A percentile compares a stretch with the other conserved stretches of the same genome.
phyloP scores from a whole-genome alignment of 768 basidiomycete genomes.

The Dendrothele bispora region DNA sequence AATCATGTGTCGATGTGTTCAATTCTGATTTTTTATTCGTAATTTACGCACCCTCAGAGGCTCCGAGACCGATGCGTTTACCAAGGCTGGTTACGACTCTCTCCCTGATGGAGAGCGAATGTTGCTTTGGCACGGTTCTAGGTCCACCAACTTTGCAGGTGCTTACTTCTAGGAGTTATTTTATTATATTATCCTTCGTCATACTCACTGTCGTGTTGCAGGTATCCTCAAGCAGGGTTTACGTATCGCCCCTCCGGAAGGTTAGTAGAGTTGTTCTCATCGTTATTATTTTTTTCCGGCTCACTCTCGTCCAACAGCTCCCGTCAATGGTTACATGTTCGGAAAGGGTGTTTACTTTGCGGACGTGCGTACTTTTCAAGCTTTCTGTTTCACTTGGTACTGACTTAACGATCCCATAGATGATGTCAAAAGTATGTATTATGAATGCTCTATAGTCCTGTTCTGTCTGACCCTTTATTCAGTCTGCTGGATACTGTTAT shows the following conservation, averaged over 20 bases:
- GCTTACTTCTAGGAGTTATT: constrained; percentile 2
- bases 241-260: constrained; percentile 66
- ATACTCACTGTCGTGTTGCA: constrained; percentile 10
- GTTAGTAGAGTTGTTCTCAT: constrained; percentile 22
- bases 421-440: constrained; percentile 57
- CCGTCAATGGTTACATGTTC: constrained; percentile 63
- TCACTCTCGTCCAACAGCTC: constrained; percentile 30
- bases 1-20: not conserved
- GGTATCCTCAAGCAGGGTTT: constrained; percentile 63
- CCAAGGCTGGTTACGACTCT: constrained; percentile 42
- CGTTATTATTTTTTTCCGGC: not conserved
- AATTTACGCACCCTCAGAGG: constrained; percentile 14
- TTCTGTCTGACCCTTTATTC: not conserved
- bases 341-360: constrained; percentile 69
- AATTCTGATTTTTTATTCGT: not conserved
- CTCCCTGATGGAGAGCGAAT: constrained; percentile 49
- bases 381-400: constrained; percentile 1
- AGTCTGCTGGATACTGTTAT: constrained; percentile 61
- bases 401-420: constrained; percentile 29
- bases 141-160: constrained; percentile 65
- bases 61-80: constrained; percentile 36
- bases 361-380: constrained; percentile 39
- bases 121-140: constrained; percentile 63
- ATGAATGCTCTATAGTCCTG: not conserved
- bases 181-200: not conserved